Percentiles rank a stretch among this genome's conserved stretches.
Evolutionary conservation across 1,284 basidiomycete species (phyloP).

Genomic region (Mycosarcoma maydis): DNA sequence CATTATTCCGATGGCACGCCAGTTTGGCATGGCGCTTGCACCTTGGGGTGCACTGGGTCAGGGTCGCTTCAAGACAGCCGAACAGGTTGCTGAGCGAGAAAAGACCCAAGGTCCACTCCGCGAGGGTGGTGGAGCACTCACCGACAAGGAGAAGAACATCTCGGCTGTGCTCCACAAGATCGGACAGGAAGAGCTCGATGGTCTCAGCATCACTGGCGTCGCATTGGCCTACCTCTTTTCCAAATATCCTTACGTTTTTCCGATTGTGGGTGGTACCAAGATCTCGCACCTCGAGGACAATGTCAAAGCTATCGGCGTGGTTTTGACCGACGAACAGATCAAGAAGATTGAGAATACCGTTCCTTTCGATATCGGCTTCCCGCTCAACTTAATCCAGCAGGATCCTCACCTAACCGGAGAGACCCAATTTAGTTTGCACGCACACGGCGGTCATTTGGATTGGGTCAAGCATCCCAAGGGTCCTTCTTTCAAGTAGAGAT

Average conservation of each 20-base stretch:
- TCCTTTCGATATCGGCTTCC: conserved; percentile 62
- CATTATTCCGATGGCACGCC: conserved; percentile 73
- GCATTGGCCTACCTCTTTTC: conserved; percentile 48
- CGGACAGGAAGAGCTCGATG: conserved; percentile 44
- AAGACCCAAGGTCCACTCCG: conserved; percentile 45
- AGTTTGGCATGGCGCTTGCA: conserved; percentile 70
- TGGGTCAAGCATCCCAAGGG: conserved; percentile 44
- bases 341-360: conserved; percentile 45
- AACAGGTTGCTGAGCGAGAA: conserved; percentile 42
- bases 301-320: conserved; percentile 41
- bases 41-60: conserved; percentile 72
- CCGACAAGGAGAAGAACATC: conserved; percentile 46
- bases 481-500: conserved; percentile 33
- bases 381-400: conserved; percentile 30
- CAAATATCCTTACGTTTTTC: conserved; percentile 44
- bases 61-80: conserved; percentile 68
- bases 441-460: conserved; percentile 43
- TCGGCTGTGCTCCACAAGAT: conserved; percentile 53
- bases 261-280: conserved; percentile 53
- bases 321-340: conserved; percentile 50
- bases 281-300: conserved; percentile 53
- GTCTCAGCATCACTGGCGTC: conserved; percentile 35
- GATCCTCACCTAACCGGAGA: conserved; percentile 35
- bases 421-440: conserved; percentile 19
- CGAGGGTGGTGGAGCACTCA: conserved; percentile 40